Percentiles rank a stretch among this genome's conserved stretches.
phyloP scores from a whole-genome alignment of 495 filamentous ascomycete species.

The Ascodesmis nigricans region DNA sequence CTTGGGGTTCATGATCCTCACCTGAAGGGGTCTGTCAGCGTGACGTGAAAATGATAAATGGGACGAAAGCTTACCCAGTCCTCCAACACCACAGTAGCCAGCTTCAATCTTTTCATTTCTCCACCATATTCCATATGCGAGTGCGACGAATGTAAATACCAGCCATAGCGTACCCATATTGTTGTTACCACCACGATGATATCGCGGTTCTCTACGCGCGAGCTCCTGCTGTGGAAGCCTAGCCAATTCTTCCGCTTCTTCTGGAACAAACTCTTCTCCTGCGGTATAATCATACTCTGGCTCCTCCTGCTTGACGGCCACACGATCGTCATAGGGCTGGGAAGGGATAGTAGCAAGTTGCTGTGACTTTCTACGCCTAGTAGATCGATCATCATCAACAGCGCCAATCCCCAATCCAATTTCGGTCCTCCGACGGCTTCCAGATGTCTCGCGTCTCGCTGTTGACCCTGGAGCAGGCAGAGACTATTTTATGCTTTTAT shows the following conservation, averaged over 20 bases:
- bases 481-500: no score
- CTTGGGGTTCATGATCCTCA: no score
- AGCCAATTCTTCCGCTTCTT: conserved; percentile 58
- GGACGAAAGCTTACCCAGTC: conserved; percentile 25
- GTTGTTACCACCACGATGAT: conserved; percentile 6
- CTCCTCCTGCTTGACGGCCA: conserved; percentile 21
- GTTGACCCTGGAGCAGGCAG: no score
- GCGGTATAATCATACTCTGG: conserved; percentile 23
- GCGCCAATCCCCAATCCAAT: no score
- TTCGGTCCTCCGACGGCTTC: no score
- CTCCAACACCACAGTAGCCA: conserved; percentile 79
- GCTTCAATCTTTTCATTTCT: conserved; percentile 84
- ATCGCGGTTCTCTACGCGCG: conserved; percentile 5
- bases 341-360: neutral
- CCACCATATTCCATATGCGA: conserved; percentile 61
- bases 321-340: conserved; percentile 6
- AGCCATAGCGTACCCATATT: conserved; percentile 34
- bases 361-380: no score
- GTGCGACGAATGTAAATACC: conserved; percentile 40
- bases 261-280: conserved; percentile 77
- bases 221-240: conserved; percentile 29
- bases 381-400: no score
- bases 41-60: no score
- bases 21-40: no score
- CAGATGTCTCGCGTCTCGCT: no score